Conservation (phyloP, 1,284 basidiomycete species). For the Puccinia horiana region DNA sequence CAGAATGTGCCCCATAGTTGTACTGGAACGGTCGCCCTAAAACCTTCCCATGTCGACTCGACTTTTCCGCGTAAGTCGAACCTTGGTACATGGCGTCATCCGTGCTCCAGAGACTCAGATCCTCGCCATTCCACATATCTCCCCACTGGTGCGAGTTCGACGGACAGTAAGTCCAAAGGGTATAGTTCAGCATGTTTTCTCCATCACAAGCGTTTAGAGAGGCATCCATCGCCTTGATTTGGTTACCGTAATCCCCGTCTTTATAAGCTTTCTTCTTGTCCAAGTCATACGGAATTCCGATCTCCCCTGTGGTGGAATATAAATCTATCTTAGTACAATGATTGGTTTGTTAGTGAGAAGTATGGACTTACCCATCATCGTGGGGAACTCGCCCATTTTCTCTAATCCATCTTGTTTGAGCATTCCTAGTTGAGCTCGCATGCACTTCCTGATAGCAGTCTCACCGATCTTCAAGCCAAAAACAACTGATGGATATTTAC, state of each 20-base stretch:
- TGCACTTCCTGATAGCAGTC: slow-evolving; percentile 73
- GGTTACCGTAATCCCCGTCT: slow-evolving; percentile 68
- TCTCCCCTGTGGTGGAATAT: slow-evolving; percentile 64
- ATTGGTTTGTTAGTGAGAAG: background rate
- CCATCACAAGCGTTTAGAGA: slow-evolving; percentile 88
- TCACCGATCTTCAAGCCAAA: slow-evolving; percentile 71
- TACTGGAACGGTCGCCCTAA: slow-evolving; percentile 30
- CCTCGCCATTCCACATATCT: slow-evolving; percentile 95
- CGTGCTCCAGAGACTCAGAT: slow-evolving; percentile 78
- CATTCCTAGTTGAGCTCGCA: slow-evolving; percentile 80
- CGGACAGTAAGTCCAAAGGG: slow-evolving; percentile 87
- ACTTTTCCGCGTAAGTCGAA: slow-evolving; percentile 32
- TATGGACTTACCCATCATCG: slow-evolving; percentile 71
- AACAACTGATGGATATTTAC: slow-evolving; percentile 71
- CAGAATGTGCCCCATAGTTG: slow-evolving; percentile 22
- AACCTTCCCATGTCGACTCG: slow-evolving; percentile 17
- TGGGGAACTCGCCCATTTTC: slow-evolving; percentile 72
- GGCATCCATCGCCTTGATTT: slow-evolving; percentile 85
- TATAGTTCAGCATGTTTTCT: slow-evolving; percentile 75
- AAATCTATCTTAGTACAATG: background rate
- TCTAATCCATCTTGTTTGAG: slow-evolving; percentile 70
- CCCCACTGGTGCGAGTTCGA: slow-evolving; percentile 79
- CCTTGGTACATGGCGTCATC: slow-evolving; percentile 67
- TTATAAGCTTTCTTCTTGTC: slow-evolving; percentile 74
- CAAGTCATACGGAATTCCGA: slow-evolving; percentile 91